These are phyloP conservation scores for Pleurotus eryngii DNA, from an alignment of 768 basidiomycete genomes.

Conservation along the genomic window DNA sequence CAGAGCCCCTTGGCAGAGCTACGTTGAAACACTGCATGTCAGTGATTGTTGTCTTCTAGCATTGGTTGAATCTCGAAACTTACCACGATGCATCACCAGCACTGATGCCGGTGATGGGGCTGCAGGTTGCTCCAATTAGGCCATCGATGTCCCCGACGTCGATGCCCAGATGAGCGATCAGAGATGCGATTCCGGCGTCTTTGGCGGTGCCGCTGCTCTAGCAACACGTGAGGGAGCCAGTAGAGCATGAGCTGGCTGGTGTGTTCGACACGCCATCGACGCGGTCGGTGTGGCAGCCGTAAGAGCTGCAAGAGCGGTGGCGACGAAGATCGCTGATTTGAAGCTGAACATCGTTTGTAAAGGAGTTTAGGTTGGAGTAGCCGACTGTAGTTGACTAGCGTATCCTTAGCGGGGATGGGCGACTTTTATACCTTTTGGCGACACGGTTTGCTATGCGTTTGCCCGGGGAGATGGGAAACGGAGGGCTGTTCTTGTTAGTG, in stretches of 20 bases:
- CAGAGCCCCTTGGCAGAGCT: conserved; percentile 22
- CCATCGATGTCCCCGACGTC: conserved; percentile 10
- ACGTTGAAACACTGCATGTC: no score
- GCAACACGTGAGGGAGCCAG: no score
- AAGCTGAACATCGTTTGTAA: neutral
- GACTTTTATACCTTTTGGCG: neutral
- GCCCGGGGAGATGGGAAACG: no score
- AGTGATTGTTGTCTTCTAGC: neutral
- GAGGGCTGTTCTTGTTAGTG: no score
- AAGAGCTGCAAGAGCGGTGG: neutral
- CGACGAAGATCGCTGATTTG: neutral
- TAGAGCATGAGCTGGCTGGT: neutral
- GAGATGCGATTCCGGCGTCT: neutral
- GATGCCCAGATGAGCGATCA: conserved; percentile 19
- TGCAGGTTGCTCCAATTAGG: conserved; percentile 10
- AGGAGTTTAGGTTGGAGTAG: neutral
- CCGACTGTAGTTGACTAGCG: neutral
- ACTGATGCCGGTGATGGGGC: conserved; percentile 17
- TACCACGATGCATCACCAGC: conserved; percentile 7
- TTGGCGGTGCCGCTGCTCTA: neutral
- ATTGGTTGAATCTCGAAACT: neutral
- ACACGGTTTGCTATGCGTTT: no score
- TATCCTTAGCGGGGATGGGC: neutral
- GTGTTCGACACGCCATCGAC: neutral
- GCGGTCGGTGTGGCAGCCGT: neutral